A percentile compares a stretch with the other conserved stretches of the same genome.
Conservation (phyloP, 2,329 filamentous ascomycete genomes). For the Penicillium italicum region DNA sequence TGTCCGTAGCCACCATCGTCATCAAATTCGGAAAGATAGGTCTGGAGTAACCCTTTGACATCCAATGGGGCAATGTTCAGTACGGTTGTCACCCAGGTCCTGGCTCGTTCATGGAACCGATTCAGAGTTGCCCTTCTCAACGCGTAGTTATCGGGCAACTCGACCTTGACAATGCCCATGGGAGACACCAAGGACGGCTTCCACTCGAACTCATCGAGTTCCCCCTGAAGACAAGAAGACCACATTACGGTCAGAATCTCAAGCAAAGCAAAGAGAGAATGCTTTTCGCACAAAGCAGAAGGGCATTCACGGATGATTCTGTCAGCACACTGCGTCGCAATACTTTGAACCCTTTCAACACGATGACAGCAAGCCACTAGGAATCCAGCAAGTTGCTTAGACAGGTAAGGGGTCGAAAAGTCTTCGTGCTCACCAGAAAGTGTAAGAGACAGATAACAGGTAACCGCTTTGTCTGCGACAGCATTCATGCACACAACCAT, state of each 20-base stretch:
- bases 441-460: conserved; percentile 74
- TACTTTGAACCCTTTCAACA: conserved; percentile 84
- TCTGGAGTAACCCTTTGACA: conserved; percentile 88
- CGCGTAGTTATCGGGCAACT: conserved; percentile 89
- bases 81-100: conserved; percentile 72
- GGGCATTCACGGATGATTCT: conserved; percentile 80
- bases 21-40: conserved; percentile 91
- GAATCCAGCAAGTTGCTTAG: conserved; percentile 77
- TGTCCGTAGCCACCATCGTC: conserved; percentile 89
- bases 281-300: conserved; percentile 83
- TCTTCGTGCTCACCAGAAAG: conserved; percentile 66
- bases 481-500: conserved; percentile 62
- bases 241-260: conserved; percentile 94
- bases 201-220: conserved; percentile 90
- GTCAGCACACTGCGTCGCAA: conserved; percentile 77
- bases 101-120: conserved; percentile 71
- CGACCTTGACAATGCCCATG: conserved; percentile 73
- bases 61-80: conserved; percentile 86
- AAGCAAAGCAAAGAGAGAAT: conserved; percentile 85
- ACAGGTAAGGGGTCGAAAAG: conserved; percentile 90
- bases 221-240: conserved; percentile 87
- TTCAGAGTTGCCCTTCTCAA: conserved; percentile 78
- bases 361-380: conserved; percentile 91
- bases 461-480: conserved; percentile 66
- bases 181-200: conserved; percentile 74